Base-by-base conservation (phyloP, 179 eudicot species). In the Silene vulgaris region DNA sequence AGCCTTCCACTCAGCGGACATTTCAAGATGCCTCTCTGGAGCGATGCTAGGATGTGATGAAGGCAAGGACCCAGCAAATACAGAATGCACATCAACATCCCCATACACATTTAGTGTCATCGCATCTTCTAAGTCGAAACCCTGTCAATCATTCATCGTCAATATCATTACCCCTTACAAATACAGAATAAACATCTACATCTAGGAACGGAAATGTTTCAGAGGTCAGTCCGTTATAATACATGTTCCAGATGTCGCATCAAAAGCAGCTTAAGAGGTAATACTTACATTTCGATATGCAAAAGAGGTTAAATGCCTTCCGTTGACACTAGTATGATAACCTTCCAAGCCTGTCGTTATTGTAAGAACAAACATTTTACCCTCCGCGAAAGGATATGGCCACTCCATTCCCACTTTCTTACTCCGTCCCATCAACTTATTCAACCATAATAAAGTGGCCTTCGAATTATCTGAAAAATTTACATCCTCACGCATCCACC, bases 101-200 rank as follows among this genome's bases (percentile, higher is more conserved):
- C 96, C 92, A 28, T 84, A 79, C 16, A 89, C 17, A 26, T 65
- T 75, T 29, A 89, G 71, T 11, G 84, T 86, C 29, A 90, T 82
- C 20, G 90, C 88, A 81, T 91, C 93, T 79, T 89, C 91, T 65
- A 91, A 87, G 72, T 90, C 85, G 64, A 83, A 88, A 21, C 93
- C 93, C 93, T 91, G 82, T 74, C 82, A 78, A 57, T 20, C 29
- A 13, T 40, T 50, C 3, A 50, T 50, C 14, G 16, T 5, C 45
- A 3, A 4, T 32, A 8, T 37, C 45, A 37, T 37, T 37, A 6
- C 45, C 35, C 35, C 35, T 2, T 30, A 4, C 35, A 30, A 30
- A 30, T 30, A 30, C 35, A 30, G 35, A 30, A 30, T 30, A 3
- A 2, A 30, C 35, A 30, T 30, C 3, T 4, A 30, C 35, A 30